phyloP scores from a whole-genome alignment of 2,329 filamentous ascomycete species.

The Calonectria pteridis region DNA sequence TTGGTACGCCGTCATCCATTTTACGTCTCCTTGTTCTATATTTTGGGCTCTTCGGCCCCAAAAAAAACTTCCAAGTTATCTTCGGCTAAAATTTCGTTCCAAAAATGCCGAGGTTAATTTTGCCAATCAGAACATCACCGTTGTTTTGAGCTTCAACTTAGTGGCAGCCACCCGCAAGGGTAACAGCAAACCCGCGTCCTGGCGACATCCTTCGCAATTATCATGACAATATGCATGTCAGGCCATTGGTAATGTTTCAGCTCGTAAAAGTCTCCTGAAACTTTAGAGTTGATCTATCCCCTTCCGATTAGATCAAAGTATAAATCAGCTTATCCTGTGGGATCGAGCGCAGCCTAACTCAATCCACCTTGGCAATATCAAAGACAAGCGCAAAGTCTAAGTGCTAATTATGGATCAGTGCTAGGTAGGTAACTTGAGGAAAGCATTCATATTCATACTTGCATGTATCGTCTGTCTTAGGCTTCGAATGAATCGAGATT shows the following conservation, averaged over 20 bases:
- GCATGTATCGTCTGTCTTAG: background rate
- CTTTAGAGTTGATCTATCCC: background rate
- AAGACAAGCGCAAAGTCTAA: background rate
- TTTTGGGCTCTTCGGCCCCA: slow-evolving; percentile 10
- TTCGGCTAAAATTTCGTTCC: slow-evolving; percentile 1
- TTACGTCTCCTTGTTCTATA: background rate
- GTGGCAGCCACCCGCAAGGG: background rate
- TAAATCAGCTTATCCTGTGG: background rate
- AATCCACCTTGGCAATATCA: background rate
- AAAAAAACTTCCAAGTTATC: background rate
- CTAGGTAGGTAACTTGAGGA: background rate
- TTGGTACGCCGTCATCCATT: background rate
- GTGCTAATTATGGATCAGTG: background rate
- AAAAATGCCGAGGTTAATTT: background rate
- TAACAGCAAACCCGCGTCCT: background rate
- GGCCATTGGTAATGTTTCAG: background rate
- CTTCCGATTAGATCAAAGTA: background rate
- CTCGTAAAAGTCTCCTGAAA: background rate
- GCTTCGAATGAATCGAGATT: background rate
- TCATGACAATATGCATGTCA: background rate
- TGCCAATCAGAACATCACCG: background rate
- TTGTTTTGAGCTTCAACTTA: background rate
- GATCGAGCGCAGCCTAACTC: background rate
- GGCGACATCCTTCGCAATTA: background rate
- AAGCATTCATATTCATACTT: background rate